A percentile compares a stretch with the other conserved stretches of the same genome.
Conservation (phyloP, 345 rosid genomes). For the Erodium maritimum region DNA sequence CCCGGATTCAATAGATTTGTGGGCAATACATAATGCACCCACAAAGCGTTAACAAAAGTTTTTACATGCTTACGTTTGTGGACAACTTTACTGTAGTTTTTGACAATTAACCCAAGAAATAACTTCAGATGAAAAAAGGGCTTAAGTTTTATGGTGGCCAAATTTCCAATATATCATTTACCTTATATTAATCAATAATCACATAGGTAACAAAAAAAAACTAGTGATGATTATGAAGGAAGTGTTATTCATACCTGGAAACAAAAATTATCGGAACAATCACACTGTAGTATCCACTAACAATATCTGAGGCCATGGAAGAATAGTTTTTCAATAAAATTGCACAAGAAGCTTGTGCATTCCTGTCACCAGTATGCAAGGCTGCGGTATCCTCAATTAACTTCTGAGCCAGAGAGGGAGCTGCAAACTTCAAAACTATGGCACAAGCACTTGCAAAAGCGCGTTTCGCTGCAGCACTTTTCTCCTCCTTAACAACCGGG, state of each 20-base stretch:
- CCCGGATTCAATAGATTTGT: too few species aligned
- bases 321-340: slow-evolving; percentile 69
- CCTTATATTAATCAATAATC: not conserved
- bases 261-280: slow-evolving; percentile 71
- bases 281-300: slow-evolving; percentile 55
- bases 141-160: not conserved
- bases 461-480: slow-evolving; percentile 69
- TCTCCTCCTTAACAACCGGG: slow-evolving; percentile 77
- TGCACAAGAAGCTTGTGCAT: slow-evolving; percentile 75
- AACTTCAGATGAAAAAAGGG: not conserved
- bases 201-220: not conserved
- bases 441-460: slow-evolving; percentile 92
- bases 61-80: too few species aligned
- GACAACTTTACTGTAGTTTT: too few species aligned
- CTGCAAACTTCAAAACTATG: slow-evolving; percentile 58
- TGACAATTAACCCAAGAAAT: too few species aligned
- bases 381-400: slow-evolving; percentile 76
- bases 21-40: too few species aligned
- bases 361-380: slow-evolving; percentile 69
- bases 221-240: not conserved
- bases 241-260: slow-evolving; percentile 43
- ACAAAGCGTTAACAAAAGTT: too few species aligned
- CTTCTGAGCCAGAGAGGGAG: slow-evolving; percentile 57
- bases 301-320: slow-evolving; percentile 64
- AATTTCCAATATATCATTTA: not conserved